Base-by-base conservation (phyloP, 331 rosid genomes). In the Arachis monticola region DNA sequence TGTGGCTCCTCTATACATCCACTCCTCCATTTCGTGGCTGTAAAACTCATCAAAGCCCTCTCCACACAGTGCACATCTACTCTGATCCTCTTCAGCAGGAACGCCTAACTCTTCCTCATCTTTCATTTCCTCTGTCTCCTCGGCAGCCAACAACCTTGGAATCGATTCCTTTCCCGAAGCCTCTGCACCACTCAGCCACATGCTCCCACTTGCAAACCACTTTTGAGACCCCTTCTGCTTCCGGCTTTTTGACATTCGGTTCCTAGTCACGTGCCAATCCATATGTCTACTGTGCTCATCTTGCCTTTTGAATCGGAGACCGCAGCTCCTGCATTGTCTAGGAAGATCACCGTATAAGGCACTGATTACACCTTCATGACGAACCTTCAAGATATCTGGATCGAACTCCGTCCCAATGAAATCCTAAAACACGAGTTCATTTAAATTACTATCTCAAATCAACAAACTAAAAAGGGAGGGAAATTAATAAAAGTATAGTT, bases 231-330 rank as follows among this genome's bases (percentile, higher is more conserved):
- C 85, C 83, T 90, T 94, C 89, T 94, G 99, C 82, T 92, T 22
- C 27, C 27, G 94, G 74, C 47, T 91, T 82, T 86, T 94, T 6
- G 96, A 91, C 98, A 93, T 93, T 5, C 97, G 88, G 67, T 93
- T 93, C 88, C 80, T 93, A 35, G 96, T 89, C 70, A 93, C 98
- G 76, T 93, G 98, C 97, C 97, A 93, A 78, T 93, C 97, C 98
- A 93, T 93, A 83, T 91, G 97, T 78, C 79, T 88, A 78, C 97
- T 52, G 58, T 52, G 58, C 58, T 52, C 58, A 4, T 52, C 58
- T 52, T 52, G 58, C 22, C 22, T 5, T 52, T 52, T 52, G 17
- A 52, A 51, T 41, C 96, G 78, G 48, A 86, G 88, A 41, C 91
- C 93, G 64, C 96, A 90, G 13, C 93, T 88, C 57, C 83, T 88